phyloP scores from a whole-genome alignment of 306 rosid species.

The Datisca glomerata region DNA sequence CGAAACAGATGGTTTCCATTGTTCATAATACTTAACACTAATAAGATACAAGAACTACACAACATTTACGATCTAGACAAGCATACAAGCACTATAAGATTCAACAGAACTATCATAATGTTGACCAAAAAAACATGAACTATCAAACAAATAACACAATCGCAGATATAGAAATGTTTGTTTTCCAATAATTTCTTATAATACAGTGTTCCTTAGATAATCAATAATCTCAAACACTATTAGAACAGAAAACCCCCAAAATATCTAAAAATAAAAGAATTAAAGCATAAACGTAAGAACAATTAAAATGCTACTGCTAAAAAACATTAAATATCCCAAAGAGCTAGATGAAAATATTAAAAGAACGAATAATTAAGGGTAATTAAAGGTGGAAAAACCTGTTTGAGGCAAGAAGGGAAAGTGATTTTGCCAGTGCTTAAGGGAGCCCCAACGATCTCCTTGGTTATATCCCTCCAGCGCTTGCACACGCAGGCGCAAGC shows the following conservation, averaged over 20 bases:
- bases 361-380: background rate
- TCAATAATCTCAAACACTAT: background rate
- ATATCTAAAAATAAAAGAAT: background rate
- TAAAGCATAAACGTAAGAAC: background rate
- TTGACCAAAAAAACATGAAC: too few species aligned
- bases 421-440: slow-evolving; percentile 54
- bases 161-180: too few species aligned
- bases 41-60: too few species aligned
- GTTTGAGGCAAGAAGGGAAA: slow-evolving; percentile 90
- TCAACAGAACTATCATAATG: too few species aligned
- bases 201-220: too few species aligned
- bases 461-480: slow-evolving; percentile 78
- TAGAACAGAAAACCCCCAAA: background rate
- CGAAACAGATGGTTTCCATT: too few species aligned
- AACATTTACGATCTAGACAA: too few species aligned
- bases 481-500: slow-evolving; percentile 88
- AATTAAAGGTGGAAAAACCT: slow-evolving; percentile 29
- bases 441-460: slow-evolving; percentile 49
- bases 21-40: too few species aligned
- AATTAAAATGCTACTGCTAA: background rate
- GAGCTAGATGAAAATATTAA: background rate
- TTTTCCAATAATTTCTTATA: too few species aligned
- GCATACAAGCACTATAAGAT: too few species aligned
- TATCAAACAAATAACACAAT: too few species aligned
- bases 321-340: background rate